Evolutionary conservation across 2,329 filamentous ascomycete genomes (phyloP), one percentile per base, ranked within the genome.

Genomic region (Xylariaceae sp.): DNA sequence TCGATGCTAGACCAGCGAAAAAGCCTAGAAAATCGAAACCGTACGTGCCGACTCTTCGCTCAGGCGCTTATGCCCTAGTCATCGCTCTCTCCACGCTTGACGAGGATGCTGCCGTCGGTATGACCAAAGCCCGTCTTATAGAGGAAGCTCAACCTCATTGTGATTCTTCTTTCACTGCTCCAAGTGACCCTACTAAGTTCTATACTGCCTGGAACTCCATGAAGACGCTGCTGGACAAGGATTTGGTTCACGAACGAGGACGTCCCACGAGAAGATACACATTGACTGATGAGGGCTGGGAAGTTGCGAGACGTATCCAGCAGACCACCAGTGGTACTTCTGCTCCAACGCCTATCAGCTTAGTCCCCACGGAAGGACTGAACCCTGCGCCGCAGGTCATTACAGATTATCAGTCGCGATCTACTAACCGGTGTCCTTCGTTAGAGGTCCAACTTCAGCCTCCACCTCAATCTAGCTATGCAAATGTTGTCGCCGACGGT

Each of bases 141-240:
- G 79, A 82, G 44, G 66, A 74, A 11, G 85, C 86, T 1, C 84
- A 91, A 54, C 78, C 77, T 6, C 72, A 86, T 59, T 88, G 83
- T 53, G 85, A 90, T 56, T 67, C 82, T 2, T 89, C 85, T 0
- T 89, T 89, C 53, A 83, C 76, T 0, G 79, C 76, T 0, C 82
- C 85, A 0, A 71, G 68, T 31, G 83, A 87, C 40, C 70, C 84
- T 0, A 81, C 73, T 9, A 85, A 81, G 42, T 86, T 78, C 53
- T 87, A 87, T 53, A 91, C 87, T 0, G 87, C 87, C 0, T 93
- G 87, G 87, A 85, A 78, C 54, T 89, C 86, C 2, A 89, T 91
- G 75, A 87, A 87, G 57, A 88, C 83, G 0, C 65, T 93, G 24
- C 52, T 82, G 4, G 72, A 80, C 40, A 89, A 90, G 57, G 85